Evolutionary conservation across 192 early-diverging fungal species (phyloP), one percentile per base, ranked within the genome.

Genomic region (Podila verticillata): DNA sequence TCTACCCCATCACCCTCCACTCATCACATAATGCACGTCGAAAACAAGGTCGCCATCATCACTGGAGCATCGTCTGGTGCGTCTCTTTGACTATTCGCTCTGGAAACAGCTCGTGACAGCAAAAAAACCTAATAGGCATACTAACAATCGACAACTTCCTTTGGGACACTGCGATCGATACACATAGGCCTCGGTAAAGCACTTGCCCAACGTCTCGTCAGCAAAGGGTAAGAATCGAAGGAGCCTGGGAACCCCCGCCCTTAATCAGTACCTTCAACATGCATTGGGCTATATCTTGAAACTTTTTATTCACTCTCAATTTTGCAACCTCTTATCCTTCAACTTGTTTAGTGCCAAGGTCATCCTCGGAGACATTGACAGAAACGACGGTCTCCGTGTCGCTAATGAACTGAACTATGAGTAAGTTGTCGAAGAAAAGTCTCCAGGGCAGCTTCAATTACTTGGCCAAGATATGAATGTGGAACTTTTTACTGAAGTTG

Each of bases 21-120:
- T 39, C 39, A 44, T 20, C 20, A 67, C 26, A 29, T 24, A 28
- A 79, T 79, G 75, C 68, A 68, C 58, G 74, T 85, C 56, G 65
- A 70, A 19, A 88, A 83, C 71, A 92, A 91, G 49, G 86, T 92
- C 32, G 91, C 89, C 0, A 83, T 93, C 61, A 88, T 93, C 70
- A 93, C 92, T 19, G 92, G 92, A 29, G 89, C 84, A 12, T 85
- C 91, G 13, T 89, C 89, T 1, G 92, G 75, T 79, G 61, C 30
- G 34, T 59, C 6, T 36, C 31, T 29, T 5, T 22, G 20, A 12
- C 22, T 54, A 22, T 4, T 24, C 17, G 26, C 26, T 26, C 44
- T 17, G 5, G 22, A 4, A 24, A 28, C 62, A 63, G 7, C 10
- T n/a, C 19, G 20, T 10, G 17, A 1, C 20, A 15, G 26, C 59